phyloP scores from a whole-genome alignment of 2,329 filamentous ascomycete genomes.

The Bipolaris cookei region DNA sequence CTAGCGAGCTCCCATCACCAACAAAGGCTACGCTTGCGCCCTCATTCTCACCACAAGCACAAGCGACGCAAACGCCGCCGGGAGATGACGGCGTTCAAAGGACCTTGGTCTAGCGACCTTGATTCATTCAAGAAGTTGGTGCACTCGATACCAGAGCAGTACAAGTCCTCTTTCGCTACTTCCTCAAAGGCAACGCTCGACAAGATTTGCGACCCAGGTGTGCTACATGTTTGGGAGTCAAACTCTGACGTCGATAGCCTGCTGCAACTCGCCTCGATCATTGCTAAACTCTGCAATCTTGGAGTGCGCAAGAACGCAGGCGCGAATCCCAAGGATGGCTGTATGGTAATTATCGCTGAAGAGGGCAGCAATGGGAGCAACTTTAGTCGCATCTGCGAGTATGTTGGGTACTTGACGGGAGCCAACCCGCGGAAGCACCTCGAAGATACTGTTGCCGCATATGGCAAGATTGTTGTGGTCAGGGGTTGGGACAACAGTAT shows the following conservation, averaged over 20 bases:
- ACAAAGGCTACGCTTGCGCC: neutral
- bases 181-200: constrained; percentile 29
- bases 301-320: constrained; percentile 23
- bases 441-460: constrained; percentile 32
- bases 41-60: constrained; percentile 16
- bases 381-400: constrained; percentile 36
- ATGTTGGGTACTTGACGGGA: constrained; percentile 35
- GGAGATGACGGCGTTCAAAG: constrained; percentile 30
- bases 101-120: constrained; percentile 37
- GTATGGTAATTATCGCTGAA: constrained; percentile 42
- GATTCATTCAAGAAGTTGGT: constrained; percentile 33
- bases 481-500: constrained; percentile 34
- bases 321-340: constrained; percentile 21
- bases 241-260: constrained; percentile 42
- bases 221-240: constrained; percentile 44
- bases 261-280: constrained; percentile 40
- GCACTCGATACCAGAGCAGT: constrained; percentile 31
- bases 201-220: constrained; percentile 29
- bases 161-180: constrained; percentile 31
- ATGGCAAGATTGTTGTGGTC: constrained; percentile 39
- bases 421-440: constrained; percentile 32
- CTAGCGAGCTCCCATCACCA: neutral
- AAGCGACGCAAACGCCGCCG: neutral
- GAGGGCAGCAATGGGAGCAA: constrained; percentile 23
- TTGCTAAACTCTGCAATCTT: constrained; percentile 38